Base-by-base conservation (phyloP, 1,139 yeast genomes). In the Saccharomyces hybrid region DNA sequence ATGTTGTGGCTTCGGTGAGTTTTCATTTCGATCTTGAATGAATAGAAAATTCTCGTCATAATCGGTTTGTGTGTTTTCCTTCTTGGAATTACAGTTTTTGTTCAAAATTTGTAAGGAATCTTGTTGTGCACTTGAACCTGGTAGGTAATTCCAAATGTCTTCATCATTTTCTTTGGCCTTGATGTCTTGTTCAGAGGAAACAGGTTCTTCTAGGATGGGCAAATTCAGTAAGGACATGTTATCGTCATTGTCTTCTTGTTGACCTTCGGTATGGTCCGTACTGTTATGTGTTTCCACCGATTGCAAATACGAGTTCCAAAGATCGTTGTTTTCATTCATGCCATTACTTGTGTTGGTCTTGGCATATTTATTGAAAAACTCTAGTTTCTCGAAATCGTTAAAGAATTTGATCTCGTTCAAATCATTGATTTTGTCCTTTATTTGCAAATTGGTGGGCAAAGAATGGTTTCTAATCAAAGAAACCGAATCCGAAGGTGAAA, bases 351-450 rank as follows among this genome's bases (percentile, higher is more conserved):
- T 32, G 14, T 32, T 32, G 9, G 14, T 11, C 3, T 49, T 52
- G 11, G 50, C 51, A 30, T 57, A 55, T 48, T 62, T 62, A 46
- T 57, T 57, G 50, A 59, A 59, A 44, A 62, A 62, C 14, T 58
- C 62, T 53, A 51, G 51, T 28, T 59, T 61, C 49, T 62, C 65
- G 47, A 58, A 59, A 50, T 56, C 59, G 50, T 62, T 64, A 27
- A 62, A 38, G 50, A 62, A 62, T 47, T 56, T 57, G 51, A 60
- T 50, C 8, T 32, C 38, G 20, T 32, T 32, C 38, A 32, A 32
- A 32, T 32, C 38, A 13, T 32, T 13, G 38, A 32, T 32, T n/a
- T 32, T 32, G 38, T 32, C 38, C 14, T 32, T 32, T 13, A 32
- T 13, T 13, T 32, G 38, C 38, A 32, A 32, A 32, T 32, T 32